phyloP scores from a whole-genome alignment of 176 grass and related monocot species.

The Chloris gayana region DNA sequence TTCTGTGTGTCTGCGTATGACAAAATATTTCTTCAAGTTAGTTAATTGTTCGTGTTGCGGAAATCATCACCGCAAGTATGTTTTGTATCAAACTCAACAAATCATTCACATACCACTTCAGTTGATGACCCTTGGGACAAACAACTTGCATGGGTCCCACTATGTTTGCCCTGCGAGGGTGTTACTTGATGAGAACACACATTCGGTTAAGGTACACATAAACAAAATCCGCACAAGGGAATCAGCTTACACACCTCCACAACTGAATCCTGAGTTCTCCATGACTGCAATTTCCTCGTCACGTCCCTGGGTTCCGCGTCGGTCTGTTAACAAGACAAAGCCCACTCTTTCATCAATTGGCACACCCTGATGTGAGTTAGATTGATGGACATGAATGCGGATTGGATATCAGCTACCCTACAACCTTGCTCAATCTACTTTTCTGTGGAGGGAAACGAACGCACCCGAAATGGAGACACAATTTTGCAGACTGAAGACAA shows the following conservation, averaged over 20 bases:
- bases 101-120: background rate
- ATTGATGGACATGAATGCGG: background rate
- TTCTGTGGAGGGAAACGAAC: too few species aligned
- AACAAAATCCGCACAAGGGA: background rate
- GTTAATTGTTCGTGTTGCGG: background rate
- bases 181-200: background rate
- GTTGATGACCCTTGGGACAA: conserved; percentile 20
- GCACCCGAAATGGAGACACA: too few species aligned
- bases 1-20: too few species aligned
- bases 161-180: background rate
- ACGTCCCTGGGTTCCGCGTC: background rate
- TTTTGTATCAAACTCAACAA: background rate
- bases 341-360: background rate
- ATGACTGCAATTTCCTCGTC: background rate
- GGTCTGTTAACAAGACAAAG: conserved; percentile 11
- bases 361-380: background rate
- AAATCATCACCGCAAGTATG: background rate
- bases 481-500: background rate
- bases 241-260: conserved; percentile 2
- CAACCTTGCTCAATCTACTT: background rate
- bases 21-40: background rate
- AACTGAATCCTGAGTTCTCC: background rate
- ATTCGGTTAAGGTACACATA: background rate
- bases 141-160: background rate
- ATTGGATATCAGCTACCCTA: background rate